phyloP scores from a whole-genome alignment of 1,284 basidiomycete species.

The Microbotryum silenes-acaulis region DNA sequence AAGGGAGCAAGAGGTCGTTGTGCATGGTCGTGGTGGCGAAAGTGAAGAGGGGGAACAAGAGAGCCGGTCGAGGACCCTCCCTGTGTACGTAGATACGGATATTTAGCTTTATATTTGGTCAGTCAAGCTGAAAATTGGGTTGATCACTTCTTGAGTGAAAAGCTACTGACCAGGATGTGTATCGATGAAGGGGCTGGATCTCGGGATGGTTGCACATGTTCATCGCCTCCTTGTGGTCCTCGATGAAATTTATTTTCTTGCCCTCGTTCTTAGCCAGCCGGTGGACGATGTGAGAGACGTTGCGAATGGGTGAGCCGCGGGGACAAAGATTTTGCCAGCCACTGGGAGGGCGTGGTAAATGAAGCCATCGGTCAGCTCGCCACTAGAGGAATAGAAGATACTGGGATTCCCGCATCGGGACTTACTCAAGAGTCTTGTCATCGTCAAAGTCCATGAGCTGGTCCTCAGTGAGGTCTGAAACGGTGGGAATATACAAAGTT shows the following conservation, averaged over 20 bases:
- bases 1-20: conserved; percentile 35
- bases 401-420: no score
- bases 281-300: neutral
- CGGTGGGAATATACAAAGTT: no score
- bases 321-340: conserved; percentile 20
- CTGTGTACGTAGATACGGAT: conserved; percentile 9
- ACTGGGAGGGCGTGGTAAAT: neutral
- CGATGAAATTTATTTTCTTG: conserved; percentile 21
- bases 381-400: neutral
- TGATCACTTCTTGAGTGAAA: neutral
- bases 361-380: no score
- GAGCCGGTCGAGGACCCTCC: conserved; percentile 30
- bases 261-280: neutral
- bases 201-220: conserved; percentile 31
- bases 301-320: conserved; percentile 10
- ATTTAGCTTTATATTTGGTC: no score
- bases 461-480: no score
- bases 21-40: conserved; percentile 32
- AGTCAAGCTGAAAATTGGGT: neutral
- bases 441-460: conserved; percentile 4
- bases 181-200: conserved; percentile 28
- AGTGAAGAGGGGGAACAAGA: conserved; percentile 33
- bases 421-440: neutral
- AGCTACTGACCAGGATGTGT: conserved; percentile 20
- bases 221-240: conserved; percentile 27